phyloP scores from a whole-genome alignment of 257 asterid species.

The Parsonsia alboflavescens region DNA sequence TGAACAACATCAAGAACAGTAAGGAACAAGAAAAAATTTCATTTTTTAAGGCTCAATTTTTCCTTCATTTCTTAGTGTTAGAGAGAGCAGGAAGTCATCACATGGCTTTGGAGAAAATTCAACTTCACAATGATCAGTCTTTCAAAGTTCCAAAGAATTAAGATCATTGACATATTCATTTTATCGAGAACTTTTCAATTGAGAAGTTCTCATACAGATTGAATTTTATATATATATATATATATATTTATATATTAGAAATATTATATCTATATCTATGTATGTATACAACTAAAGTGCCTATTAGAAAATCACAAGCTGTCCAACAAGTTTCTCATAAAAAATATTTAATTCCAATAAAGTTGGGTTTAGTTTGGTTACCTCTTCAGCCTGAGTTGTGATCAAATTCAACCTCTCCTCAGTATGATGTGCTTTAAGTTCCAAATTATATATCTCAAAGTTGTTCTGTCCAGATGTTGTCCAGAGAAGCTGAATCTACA shows the following conservation, averaged over 20 bases:
- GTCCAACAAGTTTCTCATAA: not conserved
- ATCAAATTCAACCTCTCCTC: constrained; percentile 43
- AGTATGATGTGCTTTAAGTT: constrained; percentile 50
- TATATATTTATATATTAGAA: too few species aligned
- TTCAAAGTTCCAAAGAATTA: not conserved
- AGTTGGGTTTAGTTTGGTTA: not conserved
- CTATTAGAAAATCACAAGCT: not conserved
- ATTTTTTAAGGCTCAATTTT: not conserved
- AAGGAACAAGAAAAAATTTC: not conserved
- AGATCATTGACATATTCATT: not conserved
- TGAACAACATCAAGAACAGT: not conserved
- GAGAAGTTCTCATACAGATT: not conserved
- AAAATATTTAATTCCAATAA: not conserved
- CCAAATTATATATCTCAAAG: constrained; percentile 60
- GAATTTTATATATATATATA: not conserved
- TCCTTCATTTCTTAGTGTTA: not conserved
- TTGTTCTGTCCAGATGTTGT: constrained; percentile 54
- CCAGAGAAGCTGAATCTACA: constrained; percentile 77
- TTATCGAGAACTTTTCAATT: not conserved
- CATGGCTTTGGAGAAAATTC: not conserved
- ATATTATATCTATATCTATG: too few species aligned
- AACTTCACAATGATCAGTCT: not conserved
- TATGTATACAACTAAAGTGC: too few species aligned
- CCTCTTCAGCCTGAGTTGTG: constrained; percentile 50
- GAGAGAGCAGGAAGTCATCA: not conserved